Conservation (phyloP, 495 filamentous ascomycete genomes). For the Trichocladium antarcticum region DNA sequence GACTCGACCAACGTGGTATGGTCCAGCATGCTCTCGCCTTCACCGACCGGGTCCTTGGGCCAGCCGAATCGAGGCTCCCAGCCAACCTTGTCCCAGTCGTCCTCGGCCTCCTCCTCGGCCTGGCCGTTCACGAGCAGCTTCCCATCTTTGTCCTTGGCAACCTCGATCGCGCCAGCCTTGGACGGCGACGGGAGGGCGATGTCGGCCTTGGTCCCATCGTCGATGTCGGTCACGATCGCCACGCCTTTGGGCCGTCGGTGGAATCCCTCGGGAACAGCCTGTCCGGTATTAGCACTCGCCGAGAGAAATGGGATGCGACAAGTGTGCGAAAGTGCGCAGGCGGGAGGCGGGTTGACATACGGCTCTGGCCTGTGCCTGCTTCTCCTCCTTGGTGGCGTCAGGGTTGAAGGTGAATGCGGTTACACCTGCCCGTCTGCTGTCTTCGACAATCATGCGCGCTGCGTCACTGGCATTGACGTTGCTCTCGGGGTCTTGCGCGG, state of each 20-base stretch:
- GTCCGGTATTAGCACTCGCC: conserved; percentile 9
- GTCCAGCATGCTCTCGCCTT: conserved; percentile 62
- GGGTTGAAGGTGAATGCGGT: conserved; percentile 80
- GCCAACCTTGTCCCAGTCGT: conserved; percentile 57
- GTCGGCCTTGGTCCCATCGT: conserved; percentile 54
- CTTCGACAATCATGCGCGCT: conserved; percentile 57
- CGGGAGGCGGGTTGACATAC: conserved; percentile 42
- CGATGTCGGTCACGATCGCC: conserved; percentile 62
- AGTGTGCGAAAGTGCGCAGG: too few relatives aligned
- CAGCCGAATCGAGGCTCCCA: conserved; percentile 81
- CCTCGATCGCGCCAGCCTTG: conserved; percentile 50
- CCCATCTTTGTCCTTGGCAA: conserved; percentile 33
- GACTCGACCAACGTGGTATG: conserved; percentile 81
- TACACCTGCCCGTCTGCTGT: conserved; percentile 64
- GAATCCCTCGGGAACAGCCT: conserved; percentile 46
- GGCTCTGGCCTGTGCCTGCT: conserved; percentile 63
- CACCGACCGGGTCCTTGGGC: conserved; percentile 38
- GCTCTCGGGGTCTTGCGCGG: conserved; percentile 56
- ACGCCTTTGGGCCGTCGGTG: conserved; percentile 56
- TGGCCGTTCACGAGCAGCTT: conserved; percentile 36
- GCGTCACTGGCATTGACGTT: conserved; percentile 56
- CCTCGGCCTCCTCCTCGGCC: conserved; percentile 46
- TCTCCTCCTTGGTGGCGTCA: conserved; percentile 70
- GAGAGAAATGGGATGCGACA: too few relatives aligned
- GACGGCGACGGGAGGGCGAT: conserved; percentile 70